Conservation (phyloP, 2,329 filamentous ascomycete genomes). For the Chaetomium globosum region DNA sequence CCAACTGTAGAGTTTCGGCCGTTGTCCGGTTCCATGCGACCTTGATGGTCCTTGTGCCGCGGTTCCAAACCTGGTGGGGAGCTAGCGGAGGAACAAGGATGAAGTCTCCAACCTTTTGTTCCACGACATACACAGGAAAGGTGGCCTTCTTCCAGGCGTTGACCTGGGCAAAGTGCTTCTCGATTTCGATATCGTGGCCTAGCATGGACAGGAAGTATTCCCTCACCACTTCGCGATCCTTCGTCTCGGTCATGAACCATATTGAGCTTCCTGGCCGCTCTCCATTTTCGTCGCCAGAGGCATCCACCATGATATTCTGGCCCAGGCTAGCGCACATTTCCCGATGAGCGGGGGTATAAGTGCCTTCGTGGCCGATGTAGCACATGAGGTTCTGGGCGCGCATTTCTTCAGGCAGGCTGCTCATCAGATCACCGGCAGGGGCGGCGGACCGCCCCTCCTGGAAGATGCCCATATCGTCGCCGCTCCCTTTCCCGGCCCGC, state of each 20-base stretch:
- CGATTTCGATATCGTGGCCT: conserved; percentile 94
- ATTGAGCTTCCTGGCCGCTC: conserved; percentile 86
- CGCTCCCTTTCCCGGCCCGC: conserved; percentile 38
- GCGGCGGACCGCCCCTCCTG: conserved; percentile 60
- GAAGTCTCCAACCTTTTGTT: conserved; percentile 88
- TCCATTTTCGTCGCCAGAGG: conserved; percentile 71
- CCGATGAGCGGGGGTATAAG: conserved; percentile 89
- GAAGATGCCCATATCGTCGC: conserved; percentile 45
- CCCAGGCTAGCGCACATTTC: conserved; percentile 97
- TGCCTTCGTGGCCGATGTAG: conserved; percentile 96
- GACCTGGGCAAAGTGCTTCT: conserved; percentile 93
- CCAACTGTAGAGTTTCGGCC: conserved; percentile 84
- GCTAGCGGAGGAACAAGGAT: conserved; percentile 91
- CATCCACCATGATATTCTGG: conserved; percentile 98
- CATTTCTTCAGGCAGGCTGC: conserved; percentile 82
- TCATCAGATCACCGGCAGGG: conserved; percentile 90
- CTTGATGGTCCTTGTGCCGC: conserved; percentile 93
- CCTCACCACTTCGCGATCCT: conserved; percentile 84
- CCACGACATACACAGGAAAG: conserved; percentile 89
- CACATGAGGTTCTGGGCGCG: conserved; percentile 97
- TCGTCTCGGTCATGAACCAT: conserved; percentile 98
- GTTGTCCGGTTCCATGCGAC: conserved; percentile 97
- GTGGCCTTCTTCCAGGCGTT: conserved; percentile 95
- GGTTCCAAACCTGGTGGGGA: conserved; percentile 97
- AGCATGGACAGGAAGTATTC: conserved; percentile 93